Evolutionary conservation across 176 grass and related monocot species (phyloP).

Genomic region (Neostapfia colusana): DNA sequence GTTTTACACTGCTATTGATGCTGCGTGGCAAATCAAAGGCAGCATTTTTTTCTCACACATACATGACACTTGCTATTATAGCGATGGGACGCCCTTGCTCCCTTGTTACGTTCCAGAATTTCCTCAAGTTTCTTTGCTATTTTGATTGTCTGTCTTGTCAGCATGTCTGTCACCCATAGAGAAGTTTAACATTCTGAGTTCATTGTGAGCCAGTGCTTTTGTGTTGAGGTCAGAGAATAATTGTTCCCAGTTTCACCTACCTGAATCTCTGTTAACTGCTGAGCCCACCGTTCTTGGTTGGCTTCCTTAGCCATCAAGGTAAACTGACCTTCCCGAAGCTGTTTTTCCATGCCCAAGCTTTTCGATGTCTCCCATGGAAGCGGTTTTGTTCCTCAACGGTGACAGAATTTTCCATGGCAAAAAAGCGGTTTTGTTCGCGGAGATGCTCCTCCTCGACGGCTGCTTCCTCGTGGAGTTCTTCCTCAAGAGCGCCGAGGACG

Average conservation of each 20-base stretch:
- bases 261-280: background rate
- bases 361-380: background rate
- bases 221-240: background rate
- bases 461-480: constrained; percentile 60
- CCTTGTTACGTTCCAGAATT: background rate
- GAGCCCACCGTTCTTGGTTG: background rate
- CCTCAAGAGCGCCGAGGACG: constrained; percentile 35
- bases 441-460: constrained; percentile 64
- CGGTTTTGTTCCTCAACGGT: background rate
- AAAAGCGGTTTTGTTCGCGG: constrained; percentile 41
- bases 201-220: background rate
- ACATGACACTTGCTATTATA: background rate
- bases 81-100: background rate
- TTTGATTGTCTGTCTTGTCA: background rate
- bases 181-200: background rate
- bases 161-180: constrained; percentile 1
- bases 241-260: background rate
- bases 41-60: background rate
- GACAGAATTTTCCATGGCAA: background rate
- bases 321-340: background rate
- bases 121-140: background rate
- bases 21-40: background rate
- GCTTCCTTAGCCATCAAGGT: constrained; percentile 17
- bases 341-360: no score
- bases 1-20: no score